Evolutionary conservation across 176 grass and related monocot genomes (phyloP).

Genomic region (Phyllostachys edulis): DNA sequence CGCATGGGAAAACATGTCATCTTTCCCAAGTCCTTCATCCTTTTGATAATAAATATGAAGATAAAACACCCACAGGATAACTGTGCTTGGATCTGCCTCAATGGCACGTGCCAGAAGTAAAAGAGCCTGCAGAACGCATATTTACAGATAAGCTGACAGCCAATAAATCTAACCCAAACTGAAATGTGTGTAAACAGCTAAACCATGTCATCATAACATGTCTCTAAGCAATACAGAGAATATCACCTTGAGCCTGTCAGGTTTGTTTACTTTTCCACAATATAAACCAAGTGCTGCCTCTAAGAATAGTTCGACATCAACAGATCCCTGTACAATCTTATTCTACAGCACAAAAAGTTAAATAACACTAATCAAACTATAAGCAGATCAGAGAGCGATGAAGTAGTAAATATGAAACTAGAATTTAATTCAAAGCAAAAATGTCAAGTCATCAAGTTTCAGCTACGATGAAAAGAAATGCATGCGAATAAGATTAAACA

Average conservation of each 20-base stretch:
- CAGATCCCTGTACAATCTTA: conserved; percentile 68
- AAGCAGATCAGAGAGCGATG: conserved; percentile 29
- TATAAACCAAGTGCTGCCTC: conserved; percentile 71
- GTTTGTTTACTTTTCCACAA: conserved; percentile 58
- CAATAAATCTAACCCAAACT: conserved; percentile 22
- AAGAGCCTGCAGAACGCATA: conserved; percentile 71
- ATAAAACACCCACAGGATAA: conserved; percentile 88
- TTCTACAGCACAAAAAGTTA: conserved; percentile 60
- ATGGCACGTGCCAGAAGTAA: conserved; percentile 67
- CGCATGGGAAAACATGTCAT: conserved; percentile 94
- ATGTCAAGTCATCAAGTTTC: background rate
- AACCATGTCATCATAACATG: conserved; percentile 1
- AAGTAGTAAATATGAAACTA: conserved; percentile 15
- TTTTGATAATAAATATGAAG: conserved; percentile 94
- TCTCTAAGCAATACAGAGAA: conserved; percentile 21
- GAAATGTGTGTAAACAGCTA: conserved; percentile 15
- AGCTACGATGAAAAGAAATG: conserved; percentile 18
- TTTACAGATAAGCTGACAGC: conserved; percentile 31
- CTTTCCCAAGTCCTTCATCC: conserved; percentile 80
- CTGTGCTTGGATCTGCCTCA: conserved; percentile 76
- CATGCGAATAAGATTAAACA: background rate
- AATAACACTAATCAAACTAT: conserved; percentile 44
- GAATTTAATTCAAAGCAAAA: conserved; percentile 10
- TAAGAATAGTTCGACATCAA: conserved; percentile 75
- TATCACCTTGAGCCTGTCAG: conserved; percentile 79